phyloP scores from a whole-genome alignment of 257 asterid species.

The Nicotiana attenuata region DNA sequence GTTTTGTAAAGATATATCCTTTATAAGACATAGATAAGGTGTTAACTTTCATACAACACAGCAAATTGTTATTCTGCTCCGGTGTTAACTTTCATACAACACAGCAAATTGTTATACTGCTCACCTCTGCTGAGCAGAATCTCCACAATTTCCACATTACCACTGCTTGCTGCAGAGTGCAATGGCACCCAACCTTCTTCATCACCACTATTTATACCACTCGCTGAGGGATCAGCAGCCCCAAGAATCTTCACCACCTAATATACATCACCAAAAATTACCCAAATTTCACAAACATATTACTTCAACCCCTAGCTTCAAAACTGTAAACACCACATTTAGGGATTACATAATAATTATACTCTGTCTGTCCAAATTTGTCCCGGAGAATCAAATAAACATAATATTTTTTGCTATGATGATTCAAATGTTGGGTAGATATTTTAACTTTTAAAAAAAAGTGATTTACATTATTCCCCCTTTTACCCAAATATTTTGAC shows the following conservation, averaged over 20 bases:
- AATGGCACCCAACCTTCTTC: slow-evolving; percentile 99
- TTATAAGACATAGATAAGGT: neutral
- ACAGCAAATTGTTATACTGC: neutral
- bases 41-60: neutral
- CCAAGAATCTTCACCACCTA: slow-evolving; percentile 73
- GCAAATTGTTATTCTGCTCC: neutral
- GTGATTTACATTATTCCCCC: neutral
- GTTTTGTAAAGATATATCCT: neutral
- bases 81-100: neutral
- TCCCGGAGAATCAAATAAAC: neutral
- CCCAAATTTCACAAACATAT: neutral
- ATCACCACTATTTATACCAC: slow-evolving; percentile 57
- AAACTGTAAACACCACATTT: neutral
- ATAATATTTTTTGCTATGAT: neutral
- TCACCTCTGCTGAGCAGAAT: slow-evolving; percentile 62
- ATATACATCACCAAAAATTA: slow-evolving; percentile 18
- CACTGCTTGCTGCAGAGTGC: slow-evolving; percentile 93
- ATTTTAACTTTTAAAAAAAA: neutral
- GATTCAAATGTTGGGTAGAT: neutral
- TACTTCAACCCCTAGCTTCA: neutral
- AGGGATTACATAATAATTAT: neutral
- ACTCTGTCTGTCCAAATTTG: neutral
- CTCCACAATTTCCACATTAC: slow-evolving; percentile 61
- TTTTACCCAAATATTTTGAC: neutral
- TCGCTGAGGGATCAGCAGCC: slow-evolving; percentile 48